Percentiles rank a stretch among this genome's conserved stretches.
Conservation (phyloP, 768 basidiomycete species). For the Cyathus striatus region DNA sequence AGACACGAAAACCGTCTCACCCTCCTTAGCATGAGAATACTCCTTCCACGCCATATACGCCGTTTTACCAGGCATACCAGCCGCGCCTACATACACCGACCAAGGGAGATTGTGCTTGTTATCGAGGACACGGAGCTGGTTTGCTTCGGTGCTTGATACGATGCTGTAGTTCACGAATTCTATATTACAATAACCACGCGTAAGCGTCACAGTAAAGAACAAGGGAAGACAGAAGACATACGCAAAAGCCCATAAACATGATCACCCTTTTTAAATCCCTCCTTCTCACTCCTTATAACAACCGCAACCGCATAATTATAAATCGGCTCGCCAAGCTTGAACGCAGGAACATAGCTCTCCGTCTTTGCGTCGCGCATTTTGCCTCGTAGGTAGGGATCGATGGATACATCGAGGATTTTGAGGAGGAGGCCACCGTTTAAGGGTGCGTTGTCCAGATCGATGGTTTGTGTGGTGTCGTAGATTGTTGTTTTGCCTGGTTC, state of each 20-base stretch:
- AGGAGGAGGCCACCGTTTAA: constrained; percentile 43
- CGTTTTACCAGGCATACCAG: constrained; percentile 51
- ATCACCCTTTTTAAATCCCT: constrained; percentile 26
- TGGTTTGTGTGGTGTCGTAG: constrained; percentile 37
- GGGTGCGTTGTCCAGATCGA: constrained; percentile 42
- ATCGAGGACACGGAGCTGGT: constrained; percentile 21
- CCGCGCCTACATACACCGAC: constrained; percentile 42
- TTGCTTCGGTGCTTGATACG: constrained; percentile 11
- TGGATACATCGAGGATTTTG: constrained; percentile 42
- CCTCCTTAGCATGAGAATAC: constrained; percentile 31
- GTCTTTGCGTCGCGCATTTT: constrained; percentile 37
- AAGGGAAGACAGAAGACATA: constrained; percentile 12
- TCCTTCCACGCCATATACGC: constrained; percentile 37
- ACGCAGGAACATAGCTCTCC: too few species aligned
- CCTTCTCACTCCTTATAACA: constrained; percentile 36
- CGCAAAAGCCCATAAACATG: constrained; percentile 32
- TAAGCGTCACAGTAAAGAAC: too few species aligned
- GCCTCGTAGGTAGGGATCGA: constrained; percentile 37
- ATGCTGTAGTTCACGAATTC: too few species aligned
- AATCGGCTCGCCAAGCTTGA: constrained; percentile 28
- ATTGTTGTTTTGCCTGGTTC: constrained; percentile 40
- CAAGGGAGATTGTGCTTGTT: constrained; percentile 43
- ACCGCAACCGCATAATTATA: constrained; percentile 35
- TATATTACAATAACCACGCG: neutral
- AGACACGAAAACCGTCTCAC: constrained; percentile 35